These are phyloP conservation scores for Wallemia ichthyophaga DNA, from an alignment of 1,284 basidiomycete genomes.

Conservation along the genomic window DNA sequence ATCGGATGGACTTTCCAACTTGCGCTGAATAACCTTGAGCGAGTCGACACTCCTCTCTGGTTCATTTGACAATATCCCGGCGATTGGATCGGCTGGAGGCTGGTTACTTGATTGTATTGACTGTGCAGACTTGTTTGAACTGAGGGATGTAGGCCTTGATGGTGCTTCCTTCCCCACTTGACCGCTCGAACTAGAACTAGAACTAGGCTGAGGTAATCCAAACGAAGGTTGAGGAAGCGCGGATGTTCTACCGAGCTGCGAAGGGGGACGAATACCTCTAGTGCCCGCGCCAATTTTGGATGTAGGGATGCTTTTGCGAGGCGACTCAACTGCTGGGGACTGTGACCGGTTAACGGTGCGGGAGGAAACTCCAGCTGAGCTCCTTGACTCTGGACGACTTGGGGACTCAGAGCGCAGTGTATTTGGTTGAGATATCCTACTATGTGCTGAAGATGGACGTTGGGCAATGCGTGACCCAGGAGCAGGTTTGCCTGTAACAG, in stretches of 20 bases:
- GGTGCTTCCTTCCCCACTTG: neutral
- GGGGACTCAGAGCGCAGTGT: slow-evolving; percentile 27
- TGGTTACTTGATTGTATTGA: too few relatives aligned
- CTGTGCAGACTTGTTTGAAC: neutral
- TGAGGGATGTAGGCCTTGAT: neutral
- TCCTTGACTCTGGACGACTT: slow-evolving; percentile 10
- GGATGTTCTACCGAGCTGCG: neutral
- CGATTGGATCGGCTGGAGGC: neutral
- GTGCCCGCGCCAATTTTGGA: neutral
- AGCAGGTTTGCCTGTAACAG: slow-evolving; percentile 1
- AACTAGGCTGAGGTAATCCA: neutral
- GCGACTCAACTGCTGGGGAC: neutral
- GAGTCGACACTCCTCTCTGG: slow-evolving; percentile 63
- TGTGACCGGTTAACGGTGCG: neutral
- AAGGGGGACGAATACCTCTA: neutral
- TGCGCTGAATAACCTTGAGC: slow-evolving; percentile 62
- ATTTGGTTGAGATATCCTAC: slow-evolving; percentile 1
- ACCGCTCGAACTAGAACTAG: neutral
- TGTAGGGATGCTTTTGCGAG: neutral
- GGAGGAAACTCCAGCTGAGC: slow-evolving; percentile 1
- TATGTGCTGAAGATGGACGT: slow-evolving; percentile 3
- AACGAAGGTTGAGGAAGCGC: neutral
- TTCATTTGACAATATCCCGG: slow-evolving; percentile 7
- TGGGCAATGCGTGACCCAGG: slow-evolving; percentile 4
- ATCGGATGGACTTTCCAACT: slow-evolving; percentile 40